Evolutionary conservation across 1,284 basidiomycete species (phyloP).

Genomic region (Ceratobasidium sp.): DNA sequence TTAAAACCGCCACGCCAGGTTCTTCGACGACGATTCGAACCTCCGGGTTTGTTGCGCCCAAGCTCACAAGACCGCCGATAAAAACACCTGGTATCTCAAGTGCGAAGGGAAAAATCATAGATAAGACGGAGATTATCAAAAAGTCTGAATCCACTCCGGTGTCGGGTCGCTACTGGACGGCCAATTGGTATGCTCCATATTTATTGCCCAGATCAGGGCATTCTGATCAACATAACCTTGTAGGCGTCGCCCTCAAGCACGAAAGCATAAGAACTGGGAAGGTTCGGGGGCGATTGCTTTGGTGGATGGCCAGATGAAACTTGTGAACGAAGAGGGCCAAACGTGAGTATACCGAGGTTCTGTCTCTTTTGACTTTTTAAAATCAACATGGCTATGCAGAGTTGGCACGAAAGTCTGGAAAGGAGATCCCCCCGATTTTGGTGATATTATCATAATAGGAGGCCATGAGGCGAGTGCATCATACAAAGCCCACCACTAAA

Average conservation of each 20-base stretch:
- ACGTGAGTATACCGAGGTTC: conserved; percentile 58
- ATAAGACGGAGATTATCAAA: conserved; percentile 48
- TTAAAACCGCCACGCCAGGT: conserved; percentile 47
- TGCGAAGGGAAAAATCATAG: conserved; percentile 52
- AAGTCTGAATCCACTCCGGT: conserved; percentile 28
- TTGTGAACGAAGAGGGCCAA: conserved; percentile 76
- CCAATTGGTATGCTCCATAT: conserved; percentile 66
- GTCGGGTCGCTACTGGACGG: conserved; percentile 66
- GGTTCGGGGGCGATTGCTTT: conserved; percentile 73
- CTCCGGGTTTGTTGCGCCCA: conserved; percentile 54
- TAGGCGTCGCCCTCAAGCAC: conserved; percentile 80
- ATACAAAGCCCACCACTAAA: neutral
- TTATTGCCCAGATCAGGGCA: neutral
- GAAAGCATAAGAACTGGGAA: conserved; percentile 92
- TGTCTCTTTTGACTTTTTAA: neutral
- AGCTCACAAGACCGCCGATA: conserved; percentile 49
- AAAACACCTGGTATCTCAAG: conserved; percentile 43
- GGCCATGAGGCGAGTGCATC: conserved; percentile 42
- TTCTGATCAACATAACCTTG: neutral
- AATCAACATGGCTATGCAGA: conserved; percentile 49
- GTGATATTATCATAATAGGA: conserved; percentile 48
- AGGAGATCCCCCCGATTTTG: conserved; percentile 60
- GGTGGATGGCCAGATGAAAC: conserved; percentile 62
- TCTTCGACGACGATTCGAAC: conserved; percentile 51
- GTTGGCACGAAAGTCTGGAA: conserved; percentile 72